Evolutionary conservation across 257 asterid species (phyloP).

Genomic region (Nyctanthes arbortristis): DNA sequence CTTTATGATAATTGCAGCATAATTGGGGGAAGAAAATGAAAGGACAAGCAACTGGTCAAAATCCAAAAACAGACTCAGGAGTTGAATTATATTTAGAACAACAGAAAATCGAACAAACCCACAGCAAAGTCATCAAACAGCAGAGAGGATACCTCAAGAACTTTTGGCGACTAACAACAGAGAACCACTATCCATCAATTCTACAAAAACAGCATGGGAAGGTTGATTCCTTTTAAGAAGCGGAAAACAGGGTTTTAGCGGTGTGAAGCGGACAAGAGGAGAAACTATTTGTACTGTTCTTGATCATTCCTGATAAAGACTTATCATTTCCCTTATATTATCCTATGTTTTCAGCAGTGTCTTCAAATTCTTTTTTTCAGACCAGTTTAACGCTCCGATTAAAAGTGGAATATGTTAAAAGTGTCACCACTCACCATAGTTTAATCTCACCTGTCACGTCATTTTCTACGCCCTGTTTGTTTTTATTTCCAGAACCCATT

Average conservation of each 20-base stretch:
- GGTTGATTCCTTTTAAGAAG: constrained; percentile 2
- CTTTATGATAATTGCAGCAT: too few species aligned
- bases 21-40: neutral
- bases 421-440: too few species aligned
- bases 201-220: neutral
- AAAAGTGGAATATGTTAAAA: too few species aligned
- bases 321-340: too few species aligned
- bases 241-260: constrained; percentile 14
- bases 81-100: neutral
- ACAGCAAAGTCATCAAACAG: neutral
- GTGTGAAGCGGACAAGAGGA: constrained; percentile 37
- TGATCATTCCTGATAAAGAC: constrained; percentile 24
- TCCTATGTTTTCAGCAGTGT: constrained; percentile 34
- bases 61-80: neutral
- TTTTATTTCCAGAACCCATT: too few species aligned
- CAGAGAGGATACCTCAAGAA: constrained; percentile 37
- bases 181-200: neutral
- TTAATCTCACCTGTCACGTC: too few species aligned
- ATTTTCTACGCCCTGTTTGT: too few species aligned
- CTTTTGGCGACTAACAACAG: constrained; percentile 16
- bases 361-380: neutral
- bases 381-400: neutral
- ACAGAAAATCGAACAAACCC: constrained; percentile 1
- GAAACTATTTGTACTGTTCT: constrained; percentile 30
- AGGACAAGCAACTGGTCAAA: neutral